Base-by-base conservation (phyloP, 306 rosid species). In the Ammopiptanthus mongolicus region DNA sequence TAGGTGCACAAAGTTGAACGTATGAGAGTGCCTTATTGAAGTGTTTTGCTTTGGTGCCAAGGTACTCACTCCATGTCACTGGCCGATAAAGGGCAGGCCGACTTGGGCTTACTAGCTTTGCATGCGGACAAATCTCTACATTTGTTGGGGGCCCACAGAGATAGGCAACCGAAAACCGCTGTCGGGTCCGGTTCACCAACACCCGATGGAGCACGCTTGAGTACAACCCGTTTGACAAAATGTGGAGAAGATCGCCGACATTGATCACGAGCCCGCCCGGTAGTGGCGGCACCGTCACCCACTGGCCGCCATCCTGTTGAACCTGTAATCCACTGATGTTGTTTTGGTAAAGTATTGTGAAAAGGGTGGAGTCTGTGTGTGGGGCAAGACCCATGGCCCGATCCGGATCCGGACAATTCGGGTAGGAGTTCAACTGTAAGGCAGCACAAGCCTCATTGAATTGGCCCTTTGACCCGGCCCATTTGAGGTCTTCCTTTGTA, bases 381-480 rank as follows among this genome's bases (percentile, higher is more conserved):
- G 90, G 87, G 0, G 97, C 97, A 0, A 95, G 87, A 19, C 99
- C 97, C 97, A 90, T 95, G 74, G 99, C 99, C 12, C 88, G 91
- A n/a, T 86, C 91, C 0, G 99, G 99, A 22, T 95, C 97, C 0
- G 97, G 99, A 37, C 99, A 95, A 25, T 69, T 81, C 7, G 99
- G 99, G 83, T 95, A 95, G 0, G 88, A 92, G 48, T 95, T 95
- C 57, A 92, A 4, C 31, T 95, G 99, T 11, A 91, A n/a, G 2
- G 92, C 97, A 3, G 88, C 87, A 1, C 75, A 55, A 6, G 85
- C 78, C 1, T 64, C 88, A 31, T 74, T 60, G 19, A 83, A 81
- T 6, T 88, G 82, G 0, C 83, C 85, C 15, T 79, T 90, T 25
- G 87, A 85, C 3, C 86, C 87, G 13, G 86, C 93, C 97, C 93